A percentile compares a stretch with the other conserved stretches of the same genome.
Conservation (phyloP, 192 early-diverging fungal species). For the Coemansia sp. region DNA sequence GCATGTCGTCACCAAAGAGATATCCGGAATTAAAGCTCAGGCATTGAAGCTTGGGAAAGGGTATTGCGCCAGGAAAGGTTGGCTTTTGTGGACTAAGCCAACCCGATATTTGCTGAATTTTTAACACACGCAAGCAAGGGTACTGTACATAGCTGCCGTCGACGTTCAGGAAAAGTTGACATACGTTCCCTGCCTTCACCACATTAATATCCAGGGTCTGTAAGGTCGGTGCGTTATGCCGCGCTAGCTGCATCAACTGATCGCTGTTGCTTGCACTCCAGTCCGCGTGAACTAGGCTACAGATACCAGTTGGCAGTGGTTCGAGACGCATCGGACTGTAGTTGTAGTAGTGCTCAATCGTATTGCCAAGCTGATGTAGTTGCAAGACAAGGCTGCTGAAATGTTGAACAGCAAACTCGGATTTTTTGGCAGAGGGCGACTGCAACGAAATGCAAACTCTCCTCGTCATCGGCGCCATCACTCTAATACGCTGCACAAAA, state of each 20-base stretch:
- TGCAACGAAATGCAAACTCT: not conserved
- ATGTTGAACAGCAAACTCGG: not conserved
- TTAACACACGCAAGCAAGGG: not conserved
- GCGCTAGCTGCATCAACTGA: not conserved
- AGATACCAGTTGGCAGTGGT: not conserved
- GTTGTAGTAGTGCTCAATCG: not conserved
- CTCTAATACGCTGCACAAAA: not conserved
- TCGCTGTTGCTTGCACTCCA: not conserved
- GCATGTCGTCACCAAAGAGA: conserved; percentile 1
- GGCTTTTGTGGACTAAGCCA: not conserved
- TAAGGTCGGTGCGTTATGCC: not conserved
- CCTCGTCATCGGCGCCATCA: not conserved
- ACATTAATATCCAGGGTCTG: not conserved
- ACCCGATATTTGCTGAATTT: not conserved
- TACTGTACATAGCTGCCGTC: not conserved
- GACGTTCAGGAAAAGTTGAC: not conserved
- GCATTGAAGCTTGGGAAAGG: not conserved
- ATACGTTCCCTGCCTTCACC: not conserved
- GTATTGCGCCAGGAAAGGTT: not conserved
- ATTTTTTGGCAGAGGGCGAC: not conserved
- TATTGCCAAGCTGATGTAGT: not conserved
- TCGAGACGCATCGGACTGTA: not conserved
- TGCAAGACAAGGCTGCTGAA: not conserved
- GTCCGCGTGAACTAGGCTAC: not conserved
- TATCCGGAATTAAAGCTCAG: not conserved